Evolutionary conservation across 2,329 filamentous ascomycete species (phyloP).

Genomic region (Ilyonectria destructans): DNA sequence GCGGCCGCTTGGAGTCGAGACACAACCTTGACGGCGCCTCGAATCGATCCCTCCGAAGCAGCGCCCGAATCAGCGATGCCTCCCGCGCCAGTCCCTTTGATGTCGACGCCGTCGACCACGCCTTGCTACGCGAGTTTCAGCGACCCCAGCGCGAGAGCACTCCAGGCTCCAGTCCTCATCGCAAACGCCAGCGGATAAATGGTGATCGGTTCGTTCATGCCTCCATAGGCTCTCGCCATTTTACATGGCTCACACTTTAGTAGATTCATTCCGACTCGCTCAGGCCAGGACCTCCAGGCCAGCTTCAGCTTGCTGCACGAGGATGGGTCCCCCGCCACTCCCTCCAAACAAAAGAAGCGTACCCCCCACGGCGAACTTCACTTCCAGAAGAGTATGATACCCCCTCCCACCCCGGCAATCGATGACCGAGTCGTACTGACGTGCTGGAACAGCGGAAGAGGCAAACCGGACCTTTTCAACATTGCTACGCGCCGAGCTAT

Average conservation of each 20-base stretch:
- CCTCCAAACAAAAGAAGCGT: constrained; percentile 87
- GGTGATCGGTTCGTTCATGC: constrained; percentile 69
- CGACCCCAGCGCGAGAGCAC: constrained; percentile 68
- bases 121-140: constrained; percentile 68
- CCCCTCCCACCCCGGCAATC: neutral
- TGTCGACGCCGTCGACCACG: constrained; percentile 66
- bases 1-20: constrained; percentile 61
- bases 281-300: constrained; percentile 93
- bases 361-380: constrained; percentile 92
- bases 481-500: constrained; percentile 90
- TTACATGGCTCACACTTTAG: constrained; percentile 43
- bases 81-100: constrained; percentile 61
- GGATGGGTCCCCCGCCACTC: constrained; percentile 92
- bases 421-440: constrained; percentile 29
- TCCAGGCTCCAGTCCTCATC: constrained; percentile 69
- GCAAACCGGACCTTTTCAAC: constrained; percentile 94
- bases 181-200: constrained; percentile 74
- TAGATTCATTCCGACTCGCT: constrained; percentile 95
- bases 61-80: constrained; percentile 55
- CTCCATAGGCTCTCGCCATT: neutral
- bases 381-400: constrained; percentile 86
- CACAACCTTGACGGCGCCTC: constrained; percentile 56
- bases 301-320: constrained; percentile 95
- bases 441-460: constrained; percentile 78
- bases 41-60: constrained; percentile 55